Base-by-base conservation (phyloP, 2,329 filamentous ascomycete genomes). In the Pestalotiopsis sp. region DNA sequence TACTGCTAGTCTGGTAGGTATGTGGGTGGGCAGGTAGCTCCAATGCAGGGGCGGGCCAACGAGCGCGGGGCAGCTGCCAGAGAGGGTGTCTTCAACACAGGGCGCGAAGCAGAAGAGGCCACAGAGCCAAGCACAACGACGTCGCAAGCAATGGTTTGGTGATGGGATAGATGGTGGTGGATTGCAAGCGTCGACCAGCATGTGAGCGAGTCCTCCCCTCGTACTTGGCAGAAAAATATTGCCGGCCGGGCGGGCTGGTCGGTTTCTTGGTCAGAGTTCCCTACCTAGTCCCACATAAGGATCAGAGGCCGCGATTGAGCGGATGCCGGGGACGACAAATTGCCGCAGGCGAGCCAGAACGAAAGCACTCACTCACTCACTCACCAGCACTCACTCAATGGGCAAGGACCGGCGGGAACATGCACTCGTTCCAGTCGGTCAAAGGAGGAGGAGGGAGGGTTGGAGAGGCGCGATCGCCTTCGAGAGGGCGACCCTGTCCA, bases 261-360 rank as follows among this genome's bases (percentile, higher is more conserved):
- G 61, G 61, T 49, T 64, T 45, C 17, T 49, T 38, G 59, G 25
- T 61, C 27, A 5, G 31, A 61, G 38, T 23, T 20, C 38, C 20
- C 59, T 36, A 11, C 27, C 39, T 64, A 64, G 61, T 64, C 39
- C 63, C 49, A 58, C 20, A 23, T 57, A 20, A 57, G 41, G 31
- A 57, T 56, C 13, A 31, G 41, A 66, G 23, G 41, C 63, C 49
- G 63, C 49, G 39, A 36, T 27, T 49, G 39, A 23, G 62, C 62
- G 62, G 62, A 49, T 25, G 62, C 62, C 62, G 62, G 62, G 41
- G 20, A 64, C 39, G 39, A 64, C 62, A 64, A 63, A 64, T 64
- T 64, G 62, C 62, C 62, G 62, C 62, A 64, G 39, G 38, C 62
- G 39, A 64, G 13, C 7, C 9, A 25, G 39, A 25, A 27, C 25